These are phyloP conservation scores for Rusavskia elegans DNA, from an alignment of 495 filamentous ascomycete species.

Conservation along the genomic window DNA sequence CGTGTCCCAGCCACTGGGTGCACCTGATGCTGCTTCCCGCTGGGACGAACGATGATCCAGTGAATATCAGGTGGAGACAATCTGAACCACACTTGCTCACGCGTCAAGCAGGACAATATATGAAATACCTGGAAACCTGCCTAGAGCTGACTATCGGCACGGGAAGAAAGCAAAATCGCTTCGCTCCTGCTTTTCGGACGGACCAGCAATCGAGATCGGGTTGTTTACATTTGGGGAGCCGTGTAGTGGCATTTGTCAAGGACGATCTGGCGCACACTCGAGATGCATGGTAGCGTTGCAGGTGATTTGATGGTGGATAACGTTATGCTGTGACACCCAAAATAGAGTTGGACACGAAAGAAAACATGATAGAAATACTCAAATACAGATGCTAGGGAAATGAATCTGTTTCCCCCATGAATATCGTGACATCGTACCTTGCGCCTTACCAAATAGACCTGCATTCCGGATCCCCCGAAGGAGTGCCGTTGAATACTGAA, in stretches of 20 bases:
- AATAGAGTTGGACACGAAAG: too few species aligned
- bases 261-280: too few species aligned
- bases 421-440: background rate
- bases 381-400: too few species aligned
- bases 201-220: background rate
- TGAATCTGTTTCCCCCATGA: background rate
- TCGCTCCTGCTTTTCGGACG: background rate
- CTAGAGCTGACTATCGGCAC: background rate
- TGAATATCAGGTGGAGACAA: background rate
- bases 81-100: background rate
- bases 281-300: too few species aligned
- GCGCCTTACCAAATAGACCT: background rate
- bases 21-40: background rate
- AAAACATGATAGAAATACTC: too few species aligned
- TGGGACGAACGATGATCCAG: background rate
- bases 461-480: background rate
- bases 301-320: too few species aligned
- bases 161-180: background rate
- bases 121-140: background rate
- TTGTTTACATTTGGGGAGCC: background rate
- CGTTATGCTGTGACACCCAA: too few species aligned
- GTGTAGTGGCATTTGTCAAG: too few species aligned
- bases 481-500: background rate
- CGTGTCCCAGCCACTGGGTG: background rate
- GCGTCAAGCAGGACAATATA: background rate